Base-by-base conservation (phyloP, 306 rosid genomes). In the Ammopiptanthus mongolicus region DNA sequence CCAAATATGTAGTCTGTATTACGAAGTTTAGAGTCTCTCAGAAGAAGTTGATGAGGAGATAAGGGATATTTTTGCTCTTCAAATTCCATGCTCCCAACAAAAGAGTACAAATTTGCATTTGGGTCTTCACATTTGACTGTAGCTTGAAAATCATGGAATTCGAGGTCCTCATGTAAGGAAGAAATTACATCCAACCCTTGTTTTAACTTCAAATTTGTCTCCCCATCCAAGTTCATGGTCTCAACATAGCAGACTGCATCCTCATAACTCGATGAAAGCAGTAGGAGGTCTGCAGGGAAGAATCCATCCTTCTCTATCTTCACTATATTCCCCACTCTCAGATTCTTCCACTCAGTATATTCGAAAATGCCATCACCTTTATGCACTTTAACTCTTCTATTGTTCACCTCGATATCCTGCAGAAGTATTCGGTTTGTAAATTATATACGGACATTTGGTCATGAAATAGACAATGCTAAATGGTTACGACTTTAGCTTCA, bases 151-250 rank as follows among this genome's bases (percentile, higher is more conserved):
- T 79, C 65, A 0, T 5, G 23, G 78, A 93, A 83, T 31, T 78
- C 31, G 21, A 74, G 63, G 59, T 90, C 93, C 69, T 87, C 90
- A 1, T 68, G 68, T 62, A 90, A 71, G 65, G 69, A 73, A 17
- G 88, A 90, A 74, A 95, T 90, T 39, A 83, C 90, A 67, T 84
- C 98, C 85, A 93, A 84, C 12, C 86, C 91, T 81, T 90, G 96
- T 74, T 93, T 93, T 50, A 88, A 60, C 81, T 93, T 93, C 73
- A 93, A 82, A 83, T 93, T 93, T 58, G 98, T 93, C 87, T 93
- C 98, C 29, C 98, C 98, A 69, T 93, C 98, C 69, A 93, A 92
- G 81, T 88, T 93, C 96, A 87, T 93, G 58, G 98, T 93, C 83
- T 93, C 96, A 25, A 93, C 98, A 68, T 93, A 93, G 86, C 98